A percentile compares a stretch with the other conserved stretches of the same genome.
These are phyloP conservation scores for Psilocybe sp. DNA, from an alignment of 768 basidiomycete genomes.

Conservation along the genomic window DNA sequence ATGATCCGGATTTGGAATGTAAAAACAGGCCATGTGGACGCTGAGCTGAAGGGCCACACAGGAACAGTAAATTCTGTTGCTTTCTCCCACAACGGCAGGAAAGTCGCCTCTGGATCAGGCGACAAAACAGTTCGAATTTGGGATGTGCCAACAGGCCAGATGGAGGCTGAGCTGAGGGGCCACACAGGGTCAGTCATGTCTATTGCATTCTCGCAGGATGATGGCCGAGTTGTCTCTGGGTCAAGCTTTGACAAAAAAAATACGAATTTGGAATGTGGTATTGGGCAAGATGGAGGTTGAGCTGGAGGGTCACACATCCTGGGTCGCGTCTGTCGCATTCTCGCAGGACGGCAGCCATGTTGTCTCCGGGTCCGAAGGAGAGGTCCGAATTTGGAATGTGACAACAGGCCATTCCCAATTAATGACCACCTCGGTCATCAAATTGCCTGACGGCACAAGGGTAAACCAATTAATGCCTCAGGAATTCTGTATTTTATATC, in stretches of 20 bases:
- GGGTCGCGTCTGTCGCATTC: constrained; percentile 37
- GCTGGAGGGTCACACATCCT: constrained; percentile 12
- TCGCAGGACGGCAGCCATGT: constrained; percentile 38
- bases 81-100: constrained; percentile 19
- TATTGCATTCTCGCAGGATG: constrained; percentile 51
- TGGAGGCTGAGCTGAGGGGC: too few relatives aligned
- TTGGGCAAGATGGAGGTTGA: constrained; percentile 17
- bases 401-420: constrained; percentile 14
- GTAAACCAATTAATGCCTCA: too few relatives aligned
- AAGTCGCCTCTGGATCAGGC: constrained; percentile 18
- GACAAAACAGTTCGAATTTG: constrained; percentile 26
- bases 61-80: constrained; percentile 9
- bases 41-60: constrained; percentile 10
- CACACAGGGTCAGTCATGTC: constrained; percentile 18
- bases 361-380: constrained; percentile 24
- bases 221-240: too few relatives aligned
- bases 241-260: constrained; percentile 18
- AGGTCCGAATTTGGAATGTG: constrained; percentile 27
- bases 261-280: constrained; percentile 27
- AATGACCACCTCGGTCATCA: too few relatives aligned
- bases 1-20: constrained; percentile 27
- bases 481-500: too few relatives aligned
- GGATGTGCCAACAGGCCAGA: constrained; percentile 14
- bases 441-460: too few relatives aligned
- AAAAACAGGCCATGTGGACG: constrained; percentile 9